Conservation (phyloP, 805 yeast species). For the Lipomyces spencermartinsiae region DNA sequence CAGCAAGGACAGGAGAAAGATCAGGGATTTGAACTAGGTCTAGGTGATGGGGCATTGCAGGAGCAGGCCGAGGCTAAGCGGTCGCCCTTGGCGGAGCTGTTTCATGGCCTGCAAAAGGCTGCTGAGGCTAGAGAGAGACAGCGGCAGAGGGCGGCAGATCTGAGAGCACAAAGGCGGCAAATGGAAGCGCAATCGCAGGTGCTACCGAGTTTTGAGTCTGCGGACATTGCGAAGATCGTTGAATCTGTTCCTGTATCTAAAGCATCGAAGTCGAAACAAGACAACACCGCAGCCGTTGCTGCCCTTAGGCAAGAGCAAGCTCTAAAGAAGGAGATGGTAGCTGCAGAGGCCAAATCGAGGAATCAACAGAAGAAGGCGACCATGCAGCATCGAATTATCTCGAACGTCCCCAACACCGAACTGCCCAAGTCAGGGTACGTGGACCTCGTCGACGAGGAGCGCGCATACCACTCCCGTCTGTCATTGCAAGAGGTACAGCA, state of each 20-base stretch:
- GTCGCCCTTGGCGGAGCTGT: not conserved
- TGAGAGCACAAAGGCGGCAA: not conserved
- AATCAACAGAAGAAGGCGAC: not conserved
- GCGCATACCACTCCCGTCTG: slow-evolving; percentile 7
- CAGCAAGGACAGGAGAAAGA: not conserved
- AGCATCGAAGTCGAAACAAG: not conserved
- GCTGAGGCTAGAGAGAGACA: not conserved
- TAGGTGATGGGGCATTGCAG: not conserved
- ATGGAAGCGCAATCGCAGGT: not conserved
- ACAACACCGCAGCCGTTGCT: not conserved
- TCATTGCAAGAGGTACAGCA: slow-evolving; percentile 1
- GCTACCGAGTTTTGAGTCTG: not conserved
- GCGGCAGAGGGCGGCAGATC: not conserved
- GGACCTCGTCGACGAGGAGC: slow-evolving; percentile 7
- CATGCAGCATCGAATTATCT: not conserved
- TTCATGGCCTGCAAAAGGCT: not conserved
- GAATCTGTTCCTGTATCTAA: slow-evolving; percentile 1
- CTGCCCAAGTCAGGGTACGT: slow-evolving; percentile 1
- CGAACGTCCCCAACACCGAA: not conserved
- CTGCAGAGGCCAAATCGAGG: not conserved
- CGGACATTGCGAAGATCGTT: not conserved
- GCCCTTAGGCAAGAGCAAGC: not conserved
- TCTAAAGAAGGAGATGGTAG: not conserved
- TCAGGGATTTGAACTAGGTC: not conserved
- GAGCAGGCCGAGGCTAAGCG: not conserved